phyloP scores from a whole-genome alignment of 1,284 basidiomycete species.

The Rhodotorula sp. region DNA sequence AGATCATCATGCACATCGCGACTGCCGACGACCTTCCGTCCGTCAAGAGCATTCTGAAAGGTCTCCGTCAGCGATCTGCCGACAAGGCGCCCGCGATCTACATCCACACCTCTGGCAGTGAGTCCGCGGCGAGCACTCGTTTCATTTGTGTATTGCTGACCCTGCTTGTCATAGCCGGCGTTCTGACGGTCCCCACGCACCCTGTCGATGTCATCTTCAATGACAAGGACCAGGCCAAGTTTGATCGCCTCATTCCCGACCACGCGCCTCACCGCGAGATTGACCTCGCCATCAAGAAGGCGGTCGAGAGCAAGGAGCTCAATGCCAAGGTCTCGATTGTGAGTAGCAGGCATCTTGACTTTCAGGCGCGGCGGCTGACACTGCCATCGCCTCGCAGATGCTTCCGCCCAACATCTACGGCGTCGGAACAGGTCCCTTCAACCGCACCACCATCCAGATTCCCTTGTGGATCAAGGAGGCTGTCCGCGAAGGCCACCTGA shows the following conservation, averaged over 20 bases:
- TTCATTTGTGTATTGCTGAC: not conserved
- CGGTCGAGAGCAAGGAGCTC: conserved; percentile 26
- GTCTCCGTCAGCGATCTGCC: conserved; percentile 18
- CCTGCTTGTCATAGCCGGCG: conserved; percentile 10
- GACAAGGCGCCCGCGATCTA: conserved; percentile 25
- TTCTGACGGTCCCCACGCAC: conserved; percentile 20
- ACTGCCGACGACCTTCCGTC: conserved; percentile 39
- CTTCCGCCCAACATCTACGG: conserved; percentile 12
- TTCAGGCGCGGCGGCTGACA: not conserved
- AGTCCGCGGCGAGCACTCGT: not conserved
- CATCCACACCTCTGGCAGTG: conserved; percentile 39
- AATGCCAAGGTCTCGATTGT: conserved; percentile 30
- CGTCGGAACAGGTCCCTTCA: conserved; percentile 23
- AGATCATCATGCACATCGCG: conserved; percentile 38
- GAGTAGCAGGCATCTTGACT: not conserved
- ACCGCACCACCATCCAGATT: conserved; percentile 24
- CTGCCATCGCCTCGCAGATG: not conserved
- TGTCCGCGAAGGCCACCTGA: conserved; percentile 15
- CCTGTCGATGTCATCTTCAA: conserved; percentile 22
- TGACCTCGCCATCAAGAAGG: conserved; percentile 35
- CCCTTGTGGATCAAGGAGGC: conserved; percentile 21
- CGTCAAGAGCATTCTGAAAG: conserved; percentile 35
- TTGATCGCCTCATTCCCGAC: conserved; percentile 28
- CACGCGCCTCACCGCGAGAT: conserved; percentile 32
- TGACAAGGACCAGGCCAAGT: conserved; percentile 23